Evolutionary conservation across 129 eudicot genomes (phyloP), one percentile per base, ranked within the genome.

Genomic region (Daucus carota): DNA sequence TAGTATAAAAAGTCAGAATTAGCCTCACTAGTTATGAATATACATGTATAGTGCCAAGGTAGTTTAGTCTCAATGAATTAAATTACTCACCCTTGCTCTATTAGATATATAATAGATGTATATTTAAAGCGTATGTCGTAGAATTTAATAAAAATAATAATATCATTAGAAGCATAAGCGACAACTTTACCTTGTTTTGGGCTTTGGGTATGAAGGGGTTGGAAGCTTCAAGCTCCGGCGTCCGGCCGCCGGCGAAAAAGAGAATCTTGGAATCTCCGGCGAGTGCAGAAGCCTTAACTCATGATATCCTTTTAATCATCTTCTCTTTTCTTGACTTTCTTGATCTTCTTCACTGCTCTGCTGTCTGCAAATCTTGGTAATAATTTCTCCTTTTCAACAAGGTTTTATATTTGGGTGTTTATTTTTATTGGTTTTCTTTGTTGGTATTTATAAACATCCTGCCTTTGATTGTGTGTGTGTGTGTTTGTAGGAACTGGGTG

Each of bases 321-420:
- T 94, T 91, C 82, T 72, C 96, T 4, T 83, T 84, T 65, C 92
- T 94, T 72, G 97, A 91, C 86, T 72, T 89, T 76, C 42, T 86
- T 73, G 84, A 86, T 32, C 89, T 94, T 45, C 70, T 87, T 81
- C 93, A 92, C 74, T 91, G 93, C 89, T 83, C 96, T 28, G 90
- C 90, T 71, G 97, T 94, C 77, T 89, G 93, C 88, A 91, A 85
- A 65, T 91, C 89, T 16, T 94, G 98, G 98, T 94, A 80, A 43
- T 15, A n/a, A n/a, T 6, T 36, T 71, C 29, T 8, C 29, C 5
- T 20, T 42, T 20, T 40, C 28, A 13, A 41, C 15, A 40, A 18
- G 22, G 22, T n/a, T 10, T 0, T 18, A 6, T 36, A 8, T 8
- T 2, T 31, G 26, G 20, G 26, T 65, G 42, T 22, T 24, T 22